Base-by-base conservation (phyloP, 1,284 basidiomycete genomes). In the Tilletiopsis washingtonensis region DNA sequence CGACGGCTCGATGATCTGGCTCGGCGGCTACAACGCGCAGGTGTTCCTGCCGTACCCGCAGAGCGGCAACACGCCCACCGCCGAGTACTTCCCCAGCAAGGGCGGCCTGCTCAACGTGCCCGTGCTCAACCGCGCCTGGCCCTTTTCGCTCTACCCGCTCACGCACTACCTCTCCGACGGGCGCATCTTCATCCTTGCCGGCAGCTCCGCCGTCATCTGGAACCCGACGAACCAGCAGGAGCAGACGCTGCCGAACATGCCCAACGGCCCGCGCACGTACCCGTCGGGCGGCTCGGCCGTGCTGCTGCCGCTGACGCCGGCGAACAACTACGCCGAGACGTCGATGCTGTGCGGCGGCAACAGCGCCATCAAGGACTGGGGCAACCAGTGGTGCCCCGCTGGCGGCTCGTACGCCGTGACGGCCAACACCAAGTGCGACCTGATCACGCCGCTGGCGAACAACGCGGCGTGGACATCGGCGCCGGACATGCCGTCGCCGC, bases 21-120 rank as follows among this genome's bases (percentile, higher is more conserved):
- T 39, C n/a, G 38, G 38, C 20, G 38, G 38, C 38, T 39, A 39
- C 38, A 39, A 39, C 38, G 38, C 38, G 6, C 38, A 39, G 38
- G 38, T 39, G 7, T 39, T 39, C 38, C 15, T 39, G 38, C 38
- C 38, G 6, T 7, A 7, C 20, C 38, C 38, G 15, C 38, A 39
- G 20, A 9, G 9, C 19, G 38, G 38, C 38, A 39, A 39, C 38
- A 39, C 38, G 38, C 38, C 38, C 38, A 39, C 38, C 6, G 38
- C 38, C 38, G 38, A 39, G 20, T 39, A 7, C 38, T 39, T 39
- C 38, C 38, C 38, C n/a, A 39, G 38, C 38, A 6, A 17, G 6
- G 38, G 38, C n/a, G 38, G 9, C 6, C 38, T 17, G 9, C 6
- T 39, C 6, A 39, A 39, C 7, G 38, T 39, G n/a, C n/a, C 15